A percentile compares a stretch with the other conserved stretches of the same genome.
These are phyloP conservation scores for Penicillium atrosanguineum DNA, from an alignment of 495 filamentous ascomycete genomes.

Conservation along the genomic window DNA sequence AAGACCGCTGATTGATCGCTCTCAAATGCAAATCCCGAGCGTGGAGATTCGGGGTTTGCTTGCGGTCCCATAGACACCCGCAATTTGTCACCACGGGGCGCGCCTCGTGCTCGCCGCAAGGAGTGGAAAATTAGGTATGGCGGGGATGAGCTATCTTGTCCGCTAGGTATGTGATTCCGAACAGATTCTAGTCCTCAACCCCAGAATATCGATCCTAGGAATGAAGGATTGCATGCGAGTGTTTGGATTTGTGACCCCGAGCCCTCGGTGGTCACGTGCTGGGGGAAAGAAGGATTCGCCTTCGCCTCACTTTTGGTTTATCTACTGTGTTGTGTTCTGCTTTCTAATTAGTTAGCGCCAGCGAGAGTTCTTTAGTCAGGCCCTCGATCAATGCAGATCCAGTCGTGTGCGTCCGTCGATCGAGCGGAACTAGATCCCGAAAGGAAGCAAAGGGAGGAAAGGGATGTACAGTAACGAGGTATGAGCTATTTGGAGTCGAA, in stretches of 20 bases:
- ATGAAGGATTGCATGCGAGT: too few relatives aligned
- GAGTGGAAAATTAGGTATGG: slow-evolving; percentile 2
- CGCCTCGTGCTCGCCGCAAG: neutral
- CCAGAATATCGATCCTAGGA: neutral
- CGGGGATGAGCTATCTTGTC: slow-evolving; percentile 3
- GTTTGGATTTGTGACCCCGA: too few relatives aligned
- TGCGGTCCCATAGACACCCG: slow-evolving; percentile 8
- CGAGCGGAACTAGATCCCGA: neutral
- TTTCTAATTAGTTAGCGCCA: too few relatives aligned
- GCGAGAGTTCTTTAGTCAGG: too few relatives aligned
- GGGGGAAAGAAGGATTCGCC: too few relatives aligned
- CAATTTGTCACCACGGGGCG: slow-evolving; percentile 13
- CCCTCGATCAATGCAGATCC: too few relatives aligned
- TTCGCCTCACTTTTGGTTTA: too few relatives aligned
- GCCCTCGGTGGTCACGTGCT: too few relatives aligned
- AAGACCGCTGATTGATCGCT: slow-evolving; percentile 25
- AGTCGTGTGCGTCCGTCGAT: too few relatives aligned
- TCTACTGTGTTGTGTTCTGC: too few relatives aligned
- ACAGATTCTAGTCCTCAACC: neutral
- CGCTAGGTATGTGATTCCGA: neutral
- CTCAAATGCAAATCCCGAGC: slow-evolving; percentile 28
- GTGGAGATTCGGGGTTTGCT: slow-evolving; percentile 34
- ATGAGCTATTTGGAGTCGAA: neutral
- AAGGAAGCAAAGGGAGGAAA: neutral
- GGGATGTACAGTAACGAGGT: too few relatives aligned